Percentiles rank a stretch among this genome's conserved stretches.
Evolutionary conservation across 2,329 filamentous ascomycete species (phyloP).

Genomic region (Lachnellula occidentalis): DNA sequence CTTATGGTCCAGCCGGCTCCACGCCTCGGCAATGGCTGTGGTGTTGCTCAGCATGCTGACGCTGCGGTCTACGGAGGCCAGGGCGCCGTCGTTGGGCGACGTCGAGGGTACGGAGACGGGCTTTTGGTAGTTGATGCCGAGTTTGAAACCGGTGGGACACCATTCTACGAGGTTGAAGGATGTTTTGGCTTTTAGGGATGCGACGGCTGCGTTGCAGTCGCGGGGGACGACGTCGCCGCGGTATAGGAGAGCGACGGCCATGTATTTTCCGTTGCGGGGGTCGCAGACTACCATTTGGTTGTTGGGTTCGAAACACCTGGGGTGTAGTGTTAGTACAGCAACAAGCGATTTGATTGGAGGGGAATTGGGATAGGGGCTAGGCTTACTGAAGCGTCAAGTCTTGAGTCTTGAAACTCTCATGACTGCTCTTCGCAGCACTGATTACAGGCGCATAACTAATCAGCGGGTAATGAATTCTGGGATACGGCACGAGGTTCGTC

Average conservation of each 20-base stretch:
- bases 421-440: conserved; percentile 53
- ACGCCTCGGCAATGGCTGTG: conserved; percentile 61
- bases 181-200: conserved; percentile 56
- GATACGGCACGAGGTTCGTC: conserved; percentile 63
- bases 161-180: conserved; percentile 64
- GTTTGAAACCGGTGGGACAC: conserved; percentile 65
- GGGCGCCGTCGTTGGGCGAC: conserved; percentile 37
- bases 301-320: conserved; percentile 57
- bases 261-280: conserved; percentile 62
- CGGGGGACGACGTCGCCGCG: conserved; percentile 60
- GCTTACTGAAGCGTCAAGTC: conserved; percentile 59
- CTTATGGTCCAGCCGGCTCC: conserved; percentile 59
- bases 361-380: conserved; percentile 6
- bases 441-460: conserved; percentile 62
- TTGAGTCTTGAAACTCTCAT: conserved; percentile 61
- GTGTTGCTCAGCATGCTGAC: conserved; percentile 63
- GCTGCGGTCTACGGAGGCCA: conserved; percentile 48
- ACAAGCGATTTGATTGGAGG: neutral
- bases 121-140: conserved; percentile 63
- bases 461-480: conserved; percentile 61
- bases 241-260: conserved; percentile 62
- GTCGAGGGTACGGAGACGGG: conserved; percentile 44
- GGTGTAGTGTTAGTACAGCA: conserved; percentile 8
- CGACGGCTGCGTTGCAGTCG: conserved; percentile 54
- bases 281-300: conserved; percentile 68